Conservation (phyloP, 1,284 basidiomycete species). For the Ceratobasidium papillatum region DNA sequence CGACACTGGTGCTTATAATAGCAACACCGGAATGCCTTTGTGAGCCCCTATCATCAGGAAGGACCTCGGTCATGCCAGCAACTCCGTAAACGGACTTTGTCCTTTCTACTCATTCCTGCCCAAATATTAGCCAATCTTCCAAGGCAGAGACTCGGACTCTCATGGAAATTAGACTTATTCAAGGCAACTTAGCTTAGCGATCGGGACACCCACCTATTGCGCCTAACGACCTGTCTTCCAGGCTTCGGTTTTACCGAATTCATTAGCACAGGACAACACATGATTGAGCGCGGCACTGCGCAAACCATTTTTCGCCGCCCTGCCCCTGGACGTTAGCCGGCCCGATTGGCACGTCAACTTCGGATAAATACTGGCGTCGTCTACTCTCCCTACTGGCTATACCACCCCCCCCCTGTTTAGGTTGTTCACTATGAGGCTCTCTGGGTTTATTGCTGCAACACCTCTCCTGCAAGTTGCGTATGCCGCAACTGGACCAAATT, state of each 20-base stretch:
- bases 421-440: slow-evolving; percentile 12
- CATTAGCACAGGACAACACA: slow-evolving; percentile 12
- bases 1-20: no score
- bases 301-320: not conserved
- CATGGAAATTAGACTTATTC: no score
- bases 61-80: no score
- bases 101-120: no score
- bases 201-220: not conserved
- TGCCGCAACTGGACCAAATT: slow-evolving; percentile 17
- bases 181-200: no score
- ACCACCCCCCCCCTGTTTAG: not conserved
- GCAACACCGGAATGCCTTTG: no score
- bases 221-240: not conserved
- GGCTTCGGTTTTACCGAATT: slow-evolving; percentile 27
- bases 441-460: not conserved
- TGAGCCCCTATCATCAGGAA: no score
- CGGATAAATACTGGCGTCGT: not conserved
- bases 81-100: no score
- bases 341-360: not conserved
- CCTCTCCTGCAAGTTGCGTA: slow-evolving; percentile 1
- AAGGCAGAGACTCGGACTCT: no score
- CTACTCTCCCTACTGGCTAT: not conserved
- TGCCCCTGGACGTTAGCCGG: not conserved
- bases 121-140: no score
- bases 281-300: not conserved